phyloP scores from a whole-genome alignment of 1,139 yeast genomes.

The Meyerozyma elateridarum region DNA sequence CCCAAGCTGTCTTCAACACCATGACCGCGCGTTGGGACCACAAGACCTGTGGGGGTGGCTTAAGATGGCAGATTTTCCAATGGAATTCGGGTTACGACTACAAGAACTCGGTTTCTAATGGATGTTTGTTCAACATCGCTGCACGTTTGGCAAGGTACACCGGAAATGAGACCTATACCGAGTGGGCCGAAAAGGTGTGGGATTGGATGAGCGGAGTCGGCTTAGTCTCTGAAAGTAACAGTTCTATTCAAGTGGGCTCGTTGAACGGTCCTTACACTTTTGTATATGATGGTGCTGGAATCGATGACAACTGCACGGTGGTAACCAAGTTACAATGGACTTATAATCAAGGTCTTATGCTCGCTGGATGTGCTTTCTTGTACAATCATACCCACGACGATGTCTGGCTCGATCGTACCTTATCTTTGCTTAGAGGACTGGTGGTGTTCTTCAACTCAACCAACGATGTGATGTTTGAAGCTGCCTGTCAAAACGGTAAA shows the following conservation, averaged over 20 bases:
- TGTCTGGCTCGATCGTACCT: constrained; percentile 53
- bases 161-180: constrained; percentile 54
- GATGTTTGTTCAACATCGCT: constrained; percentile 70
- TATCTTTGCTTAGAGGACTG: constrained; percentile 47
- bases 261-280: constrained; percentile 35
- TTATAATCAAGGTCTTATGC: constrained; percentile 71
- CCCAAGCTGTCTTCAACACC: constrained; percentile 73
- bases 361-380: constrained; percentile 70
- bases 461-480: constrained; percentile 54
- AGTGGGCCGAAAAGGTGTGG: constrained; percentile 64
- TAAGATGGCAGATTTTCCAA: constrained; percentile 81
- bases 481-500: constrained; percentile 50
- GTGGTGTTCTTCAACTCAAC: constrained; percentile 37
- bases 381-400: constrained; percentile 59
- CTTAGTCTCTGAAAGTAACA: constrained; percentile 2
- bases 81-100: constrained; percentile 76
- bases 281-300: constrained; percentile 72
- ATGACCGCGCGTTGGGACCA: constrained; percentile 76
- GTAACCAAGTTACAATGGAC: constrained; percentile 61
- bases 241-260: too few species aligned
- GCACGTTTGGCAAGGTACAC: constrained; percentile 77
- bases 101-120: constrained; percentile 76
- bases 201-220: constrained; percentile 53
- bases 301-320: constrained; percentile 51
- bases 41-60: constrained; percentile 63